These are phyloP conservation scores for Talaromyces atroroseus DNA, from an alignment of 2,329 filamentous ascomycete genomes.

Conservation along the genomic window DNA sequence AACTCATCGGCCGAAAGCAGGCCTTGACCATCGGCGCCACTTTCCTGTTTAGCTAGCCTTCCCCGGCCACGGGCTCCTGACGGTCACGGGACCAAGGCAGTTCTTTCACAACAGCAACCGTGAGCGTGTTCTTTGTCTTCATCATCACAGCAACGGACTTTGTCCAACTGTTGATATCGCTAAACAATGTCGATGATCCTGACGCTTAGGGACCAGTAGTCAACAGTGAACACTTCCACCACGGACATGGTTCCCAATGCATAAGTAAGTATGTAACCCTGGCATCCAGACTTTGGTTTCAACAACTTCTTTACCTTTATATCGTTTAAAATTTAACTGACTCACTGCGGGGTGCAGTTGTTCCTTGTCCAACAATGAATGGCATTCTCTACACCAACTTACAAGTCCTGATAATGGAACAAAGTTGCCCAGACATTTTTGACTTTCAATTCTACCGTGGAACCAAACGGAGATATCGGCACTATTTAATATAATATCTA, in stretches of 20 bases:
- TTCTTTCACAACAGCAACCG: no score
- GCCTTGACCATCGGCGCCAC: no score
- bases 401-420: neutral
- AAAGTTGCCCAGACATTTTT: neutral
- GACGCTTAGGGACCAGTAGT: neutral
- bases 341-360: neutral
- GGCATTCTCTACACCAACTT: neutral
- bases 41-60: neutral
- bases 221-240: neutral
- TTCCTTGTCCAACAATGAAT: neutral
- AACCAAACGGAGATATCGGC: neutral
- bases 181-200: neutral
- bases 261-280: neutral
- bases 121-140: neutral
- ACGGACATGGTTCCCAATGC: neutral
- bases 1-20: neutral
- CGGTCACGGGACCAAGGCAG: constrained; percentile 7
- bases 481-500: neutral
- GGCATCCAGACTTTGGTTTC: neutral
- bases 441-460: neutral
- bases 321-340: neutral
- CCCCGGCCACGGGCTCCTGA: constrained; percentile 1
- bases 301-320: neutral
- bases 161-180: no score
- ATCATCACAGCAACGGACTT: neutral